Evolutionary conservation across 129 eudicot species (phyloP), one percentile per base, ranked within the genome.

Genomic region (Tanacetum coccineum): DNA sequence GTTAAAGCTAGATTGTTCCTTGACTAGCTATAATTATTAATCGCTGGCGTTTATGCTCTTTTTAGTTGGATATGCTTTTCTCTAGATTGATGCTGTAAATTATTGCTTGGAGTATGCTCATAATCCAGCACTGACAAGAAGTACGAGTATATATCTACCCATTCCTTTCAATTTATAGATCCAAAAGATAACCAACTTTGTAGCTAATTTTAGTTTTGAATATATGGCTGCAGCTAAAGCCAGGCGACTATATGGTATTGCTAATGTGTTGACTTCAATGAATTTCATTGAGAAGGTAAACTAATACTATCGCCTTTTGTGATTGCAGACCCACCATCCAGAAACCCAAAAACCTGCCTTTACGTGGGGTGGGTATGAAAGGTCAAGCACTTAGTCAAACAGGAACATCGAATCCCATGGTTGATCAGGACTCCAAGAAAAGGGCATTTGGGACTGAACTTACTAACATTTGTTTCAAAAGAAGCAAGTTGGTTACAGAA

Each of bases 201-300:
- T 68, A 51, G 58, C 70, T 68, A 39, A 75, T 42, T 15, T 17
- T 67, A 9, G 3, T 46, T 49, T 55, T 71, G 46, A 1, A 77
- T 66, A 56, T 60, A 67, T 71, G 14, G 57, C 21, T 84, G 79
- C 95, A 88, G 98, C 96, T 54, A 93, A 93, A 78, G 98, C 88
- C 50, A 77, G 98, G 57, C 79, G 98, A 42, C 71, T 93, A 14
- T 93, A 93, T 75, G 99, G 86, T 65, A 89, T 89, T 68, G 96
- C 99, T 47, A 89, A 93, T 63, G 99, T 93, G 17, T 74, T 93
- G 77, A 84, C 96, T 26, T 89, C 99, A 51, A 93, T 93, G 99
- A 81, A 79, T 28, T 85, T 88, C 62, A 93, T 93, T 45, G 93
- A 93, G 78, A 93, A 93, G 98, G 98, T 92, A 70, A 78, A 59